phyloP scores from a whole-genome alignment of 495 filamentous ascomycete species.

The Lichenothelia convexa region DNA sequence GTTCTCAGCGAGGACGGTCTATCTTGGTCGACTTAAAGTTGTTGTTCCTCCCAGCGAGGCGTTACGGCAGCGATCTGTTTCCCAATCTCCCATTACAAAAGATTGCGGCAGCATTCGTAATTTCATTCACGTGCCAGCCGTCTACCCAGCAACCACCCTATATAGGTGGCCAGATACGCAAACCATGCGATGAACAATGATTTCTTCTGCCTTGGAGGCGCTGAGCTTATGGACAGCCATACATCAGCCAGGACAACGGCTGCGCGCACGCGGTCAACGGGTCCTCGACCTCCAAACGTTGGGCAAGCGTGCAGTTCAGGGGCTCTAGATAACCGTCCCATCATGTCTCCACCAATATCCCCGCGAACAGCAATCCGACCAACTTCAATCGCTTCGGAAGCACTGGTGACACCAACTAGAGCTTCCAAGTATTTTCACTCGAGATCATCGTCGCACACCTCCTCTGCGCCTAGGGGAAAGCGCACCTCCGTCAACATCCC shows the following conservation, averaged over 20 bases:
- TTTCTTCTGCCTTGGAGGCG: neutral
- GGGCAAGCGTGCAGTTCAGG: no score
- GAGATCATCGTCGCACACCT: no score
- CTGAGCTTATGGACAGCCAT: neutral
- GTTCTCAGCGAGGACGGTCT: neutral
- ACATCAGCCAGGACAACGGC: slow-evolving; percentile 8
- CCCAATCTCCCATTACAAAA: neutral
- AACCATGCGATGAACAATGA: neutral
- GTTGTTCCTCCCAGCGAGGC: neutral
- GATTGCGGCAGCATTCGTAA: neutral
- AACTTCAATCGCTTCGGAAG: no score
- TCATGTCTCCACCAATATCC: no score
- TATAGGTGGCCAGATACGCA: neutral
- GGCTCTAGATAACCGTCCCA: no score
- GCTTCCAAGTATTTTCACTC: no score
- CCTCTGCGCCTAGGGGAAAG: no score
- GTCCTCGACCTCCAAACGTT: no score
- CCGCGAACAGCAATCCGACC: no score
- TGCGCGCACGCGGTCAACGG: no score
- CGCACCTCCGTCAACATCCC: no score
- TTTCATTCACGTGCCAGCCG: neutral
- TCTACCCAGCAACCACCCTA: neutral
- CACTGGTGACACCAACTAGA: no score
- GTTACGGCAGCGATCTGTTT: neutral
- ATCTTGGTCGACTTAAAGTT: neutral